Evolutionary conservation across 129 eudicot species (phyloP).

Genomic region (Saposhnikovia divaricata): DNA sequence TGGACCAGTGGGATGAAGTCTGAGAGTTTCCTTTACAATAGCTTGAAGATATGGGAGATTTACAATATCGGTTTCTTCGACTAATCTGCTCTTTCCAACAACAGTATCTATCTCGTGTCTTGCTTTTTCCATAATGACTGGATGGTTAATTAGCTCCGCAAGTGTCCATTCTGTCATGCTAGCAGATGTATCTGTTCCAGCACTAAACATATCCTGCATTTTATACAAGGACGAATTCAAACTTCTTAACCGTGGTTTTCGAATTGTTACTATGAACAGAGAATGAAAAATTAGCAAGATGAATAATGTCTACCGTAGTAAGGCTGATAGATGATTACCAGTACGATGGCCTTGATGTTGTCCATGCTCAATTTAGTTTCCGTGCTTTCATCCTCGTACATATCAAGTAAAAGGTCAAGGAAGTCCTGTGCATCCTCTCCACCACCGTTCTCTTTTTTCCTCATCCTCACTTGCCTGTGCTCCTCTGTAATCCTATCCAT

Average conservation of each 20-base stretch:
- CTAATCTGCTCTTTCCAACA: slow-evolving; percentile 18
- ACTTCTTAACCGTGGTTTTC: no score
- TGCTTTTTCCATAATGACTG: slow-evolving; percentile 13
- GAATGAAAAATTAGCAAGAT: no score
- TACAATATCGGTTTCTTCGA: slow-evolving; percentile 25
- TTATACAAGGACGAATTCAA: no score
- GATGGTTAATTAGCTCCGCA: background rate
- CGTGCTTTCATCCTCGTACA: background rate
- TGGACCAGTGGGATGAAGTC: slow-evolving; percentile 24
- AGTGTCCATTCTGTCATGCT: no score
- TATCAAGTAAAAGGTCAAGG: background rate
- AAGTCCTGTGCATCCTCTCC: background rate
- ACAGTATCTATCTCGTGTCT: slow-evolving; percentile 24
- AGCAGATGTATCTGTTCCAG: no score
- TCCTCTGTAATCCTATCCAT: background rate
- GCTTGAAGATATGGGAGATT: slow-evolving; percentile 20
- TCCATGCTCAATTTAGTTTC: background rate
- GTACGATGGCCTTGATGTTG: background rate
- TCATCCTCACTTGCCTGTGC: background rate
- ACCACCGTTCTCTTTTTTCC: background rate
- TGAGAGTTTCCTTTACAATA: slow-evolving; percentile 19
- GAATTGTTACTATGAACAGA: no score
- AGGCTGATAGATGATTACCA: background rate
- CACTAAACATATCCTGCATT: no score
- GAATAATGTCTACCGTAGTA: background rate